Evolutionary conservation across 495 filamentous ascomycete genomes (phyloP), one percentile per base, ranked within the genome.

Genomic region (Xylaria grammica): DNA sequence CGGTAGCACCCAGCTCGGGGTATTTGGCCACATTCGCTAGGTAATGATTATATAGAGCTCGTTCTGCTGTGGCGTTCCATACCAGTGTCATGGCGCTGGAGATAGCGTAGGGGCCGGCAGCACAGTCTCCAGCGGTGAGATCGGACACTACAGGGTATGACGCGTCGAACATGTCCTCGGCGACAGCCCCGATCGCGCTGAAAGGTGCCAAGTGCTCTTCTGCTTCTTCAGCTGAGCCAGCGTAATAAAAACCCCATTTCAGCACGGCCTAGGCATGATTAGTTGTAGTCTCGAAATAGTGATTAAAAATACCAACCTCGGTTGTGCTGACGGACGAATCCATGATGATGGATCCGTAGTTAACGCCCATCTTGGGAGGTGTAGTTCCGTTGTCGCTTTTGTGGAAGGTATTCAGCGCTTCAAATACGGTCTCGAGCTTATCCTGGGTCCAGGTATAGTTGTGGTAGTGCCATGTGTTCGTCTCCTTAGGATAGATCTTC

Each of bases 321-420:
- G 60, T 70, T 17, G 73, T 62, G 65, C 74, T 74, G 54, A 72
- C 55, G 2, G 65, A 65, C 9, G 72, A 63, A 56, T 72, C 69
- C 51, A 79, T 74, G 20, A 74, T 54, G 68, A 76, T 79, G 68
- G 77, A 76, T 0, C 79, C 81, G 70, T 70, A 79, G 66, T 81
- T 79, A 65, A 78, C 69, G 40, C 62, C 73, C 63, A 81, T 58
- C 19, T 67, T 69, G 0, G 64, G 68, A 3, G 78, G 72, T 42
- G 77, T 75, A 0, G 60, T 75, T 44, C 76, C 76, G 54, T 73
- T 56, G 10, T 67, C 32, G n/a, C n/a, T n/a, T n/a, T n/a, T n/a
- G 38, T 71, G 65, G 40, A 72, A 63, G 1, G 67, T 56, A 63
- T 73, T 70, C 15, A 69, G 45, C 10, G 68, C 65, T 26, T 71